A percentile compares a stretch with the other conserved stretches of the same genome.
These are phyloP conservation scores for Paramarasmius palmivorus DNA, from an alignment of 1,284 basidiomycete genomes.

Conservation along the genomic window DNA sequence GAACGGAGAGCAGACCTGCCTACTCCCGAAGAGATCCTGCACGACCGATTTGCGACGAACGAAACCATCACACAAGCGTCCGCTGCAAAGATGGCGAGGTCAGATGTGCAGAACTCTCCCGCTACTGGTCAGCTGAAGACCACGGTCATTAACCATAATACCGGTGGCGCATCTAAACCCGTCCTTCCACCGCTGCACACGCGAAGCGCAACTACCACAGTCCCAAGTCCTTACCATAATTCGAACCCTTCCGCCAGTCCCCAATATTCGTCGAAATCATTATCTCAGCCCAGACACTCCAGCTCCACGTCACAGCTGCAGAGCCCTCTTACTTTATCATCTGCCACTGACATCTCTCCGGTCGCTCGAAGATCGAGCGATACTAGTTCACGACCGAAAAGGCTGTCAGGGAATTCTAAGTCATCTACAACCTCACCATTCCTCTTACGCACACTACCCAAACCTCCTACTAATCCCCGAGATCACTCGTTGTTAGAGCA, in stretches of 20 bases:
- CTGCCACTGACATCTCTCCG: too few relatives aligned
- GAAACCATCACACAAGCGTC: neutral
- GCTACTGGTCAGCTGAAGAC: too few relatives aligned
- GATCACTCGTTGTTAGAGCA: constrained; percentile 63
- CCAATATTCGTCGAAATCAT: too few relatives aligned
- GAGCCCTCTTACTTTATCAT: too few relatives aligned
- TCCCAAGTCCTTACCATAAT: too few relatives aligned
- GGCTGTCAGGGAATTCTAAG: neutral
- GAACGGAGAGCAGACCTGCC: constrained; percentile 11
- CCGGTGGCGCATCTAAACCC: too few relatives aligned
- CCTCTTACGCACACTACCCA: constrained; percentile 14
- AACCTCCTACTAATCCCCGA: constrained; percentile 51
- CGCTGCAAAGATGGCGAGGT: neutral
- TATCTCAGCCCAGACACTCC: too few relatives aligned
- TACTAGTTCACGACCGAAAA: neutral
- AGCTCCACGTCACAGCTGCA: too few relatives aligned
- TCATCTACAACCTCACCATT: constrained; percentile 10
- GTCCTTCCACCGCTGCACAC: neutral
- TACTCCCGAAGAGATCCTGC: neutral
- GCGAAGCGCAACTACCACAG: too few relatives aligned
- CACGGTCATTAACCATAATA: too few relatives aligned
- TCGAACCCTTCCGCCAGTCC: too few relatives aligned
- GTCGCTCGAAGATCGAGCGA: neutral
- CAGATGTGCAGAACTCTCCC: too few relatives aligned
- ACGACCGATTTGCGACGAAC: neutral